A percentile compares a stretch with the other conserved stretches of the same genome.
phyloP scores from a whole-genome alignment of 352 stramenopile species.

The Blastocystis sp. region DNA sequence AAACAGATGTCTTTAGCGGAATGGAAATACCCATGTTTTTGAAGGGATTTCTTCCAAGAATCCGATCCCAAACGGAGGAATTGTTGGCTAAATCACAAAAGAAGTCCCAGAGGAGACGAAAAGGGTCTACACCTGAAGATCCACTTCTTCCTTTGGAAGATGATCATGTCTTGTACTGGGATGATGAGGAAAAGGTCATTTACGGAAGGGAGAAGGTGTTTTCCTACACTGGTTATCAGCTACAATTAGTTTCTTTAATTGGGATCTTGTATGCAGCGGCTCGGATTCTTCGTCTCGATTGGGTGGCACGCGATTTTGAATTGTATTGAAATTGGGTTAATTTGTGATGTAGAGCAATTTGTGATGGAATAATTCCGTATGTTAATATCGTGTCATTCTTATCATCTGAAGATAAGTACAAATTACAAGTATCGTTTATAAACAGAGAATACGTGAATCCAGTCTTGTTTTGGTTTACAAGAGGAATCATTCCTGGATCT shows the following conservation, averaged over 20 bases:
- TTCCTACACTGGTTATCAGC: slow-evolving; percentile 28
- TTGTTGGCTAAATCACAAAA: neutral
- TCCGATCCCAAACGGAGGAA: neutral
- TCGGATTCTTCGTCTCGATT: neutral
- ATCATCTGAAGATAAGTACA: neutral
- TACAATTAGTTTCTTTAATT: slow-evolving; percentile 9
- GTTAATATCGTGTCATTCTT: neutral
- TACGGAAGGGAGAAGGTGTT: slow-evolving; percentile 27
- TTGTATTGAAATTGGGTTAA: neutral
- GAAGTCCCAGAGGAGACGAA: neutral
- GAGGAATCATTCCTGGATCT: neutral
- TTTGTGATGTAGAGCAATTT: neutral
- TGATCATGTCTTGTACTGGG: neutral
- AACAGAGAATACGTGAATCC: slow-evolving; percentile 13
- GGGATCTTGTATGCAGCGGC: slow-evolving; percentile 39
- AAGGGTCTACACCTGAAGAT: neutral
- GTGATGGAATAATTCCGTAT: slow-evolving; percentile 20
- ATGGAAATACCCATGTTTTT: slow-evolving; percentile 13
- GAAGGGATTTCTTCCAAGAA: neutral
- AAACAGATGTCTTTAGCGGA: neutral
- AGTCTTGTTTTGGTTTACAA: slow-evolving; percentile 13
- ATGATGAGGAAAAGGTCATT: slow-evolving; percentile 13
- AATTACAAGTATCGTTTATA: neutral
- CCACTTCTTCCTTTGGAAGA: neutral
- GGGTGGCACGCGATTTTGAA: slow-evolving; percentile 28